These are phyloP conservation scores for Aspergillus melleus DNA, from an alignment of 2,329 filamentous ascomycete genomes.

Conservation along the genomic window DNA sequence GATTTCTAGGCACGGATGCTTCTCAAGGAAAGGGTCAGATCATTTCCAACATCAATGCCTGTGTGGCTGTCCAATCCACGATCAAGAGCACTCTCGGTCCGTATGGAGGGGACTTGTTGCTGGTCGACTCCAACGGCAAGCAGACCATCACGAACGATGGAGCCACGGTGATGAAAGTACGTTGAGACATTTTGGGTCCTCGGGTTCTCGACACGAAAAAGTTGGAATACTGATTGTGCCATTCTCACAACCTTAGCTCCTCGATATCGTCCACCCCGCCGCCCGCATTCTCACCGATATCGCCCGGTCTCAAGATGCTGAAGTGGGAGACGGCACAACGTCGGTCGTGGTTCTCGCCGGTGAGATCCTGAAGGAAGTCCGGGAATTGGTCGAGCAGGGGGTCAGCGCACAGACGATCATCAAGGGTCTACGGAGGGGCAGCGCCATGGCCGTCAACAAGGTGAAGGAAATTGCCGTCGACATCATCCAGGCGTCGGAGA, in stretches of 20 bases:
- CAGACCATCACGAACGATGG: slow-evolving; percentile 99
- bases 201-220: not conserved
- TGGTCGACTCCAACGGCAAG: slow-evolving; percentile 92
- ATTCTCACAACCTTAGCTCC: slow-evolving; percentile 59
- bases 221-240: slow-evolving; percentile 8
- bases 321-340: slow-evolving; percentile 97
- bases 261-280: slow-evolving; percentile 97
- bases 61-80: slow-evolving; percentile 89
- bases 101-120: slow-evolving; percentile 92
- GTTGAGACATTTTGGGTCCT: slow-evolving; percentile 15
- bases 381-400: slow-evolving; percentile 93
- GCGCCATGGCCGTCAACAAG: slow-evolving; percentile 93
- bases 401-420: slow-evolving; percentile 97
- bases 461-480: slow-evolving; percentile 92
- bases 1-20: slow-evolving; percentile 77
- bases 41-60: slow-evolving; percentile 97
- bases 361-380: slow-evolving; percentile 95
- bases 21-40: slow-evolving; percentile 97
- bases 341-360: slow-evolving; percentile 97
- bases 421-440: slow-evolving; percentile 88
- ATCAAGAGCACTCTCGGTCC: slow-evolving; percentile 95
- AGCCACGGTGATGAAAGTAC: slow-evolving; percentile 97
- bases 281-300: slow-evolving; percentile 98
- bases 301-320: slow-evolving; percentile 96
- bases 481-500: slow-evolving; percentile 66